A percentile compares a stretch with the other conserved stretches of the same genome.
Conservation (phyloP, 2,329 filamentous ascomycete genomes). For the Macrophomina phaseolina region DNA sequence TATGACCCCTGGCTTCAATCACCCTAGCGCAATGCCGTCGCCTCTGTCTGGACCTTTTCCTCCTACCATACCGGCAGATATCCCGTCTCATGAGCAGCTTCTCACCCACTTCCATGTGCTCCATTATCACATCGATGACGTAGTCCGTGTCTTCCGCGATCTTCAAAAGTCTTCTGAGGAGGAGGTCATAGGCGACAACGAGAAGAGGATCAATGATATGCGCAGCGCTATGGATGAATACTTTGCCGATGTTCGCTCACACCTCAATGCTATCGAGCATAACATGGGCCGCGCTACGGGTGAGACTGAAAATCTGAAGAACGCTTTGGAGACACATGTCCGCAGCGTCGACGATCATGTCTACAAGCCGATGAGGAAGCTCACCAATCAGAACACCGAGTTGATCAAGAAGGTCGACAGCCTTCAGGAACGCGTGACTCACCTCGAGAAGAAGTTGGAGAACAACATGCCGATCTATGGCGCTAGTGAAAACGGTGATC, state of each 20-base stretch:
- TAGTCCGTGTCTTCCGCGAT: slow-evolving; percentile 14
- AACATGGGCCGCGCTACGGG: slow-evolving; percentile 33
- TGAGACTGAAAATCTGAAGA: slow-evolving; percentile 33
- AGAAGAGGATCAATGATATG: slow-evolving; percentile 23
- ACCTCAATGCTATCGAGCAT: slow-evolving; percentile 35
- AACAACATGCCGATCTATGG: not conserved
- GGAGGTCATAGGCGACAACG: slow-evolving; percentile 31
- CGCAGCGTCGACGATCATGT: slow-evolving; percentile 36
- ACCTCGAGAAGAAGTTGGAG: slow-evolving; percentile 30
- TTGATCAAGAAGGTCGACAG: slow-evolving; percentile 37
- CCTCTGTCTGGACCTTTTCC: slow-evolving; percentile 30
- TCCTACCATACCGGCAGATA: not conserved
- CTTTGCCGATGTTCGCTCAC: slow-evolving; percentile 36
- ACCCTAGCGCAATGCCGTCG: slow-evolving; percentile 37
- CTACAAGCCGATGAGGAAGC: slow-evolving; percentile 33
- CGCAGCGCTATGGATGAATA: slow-evolving; percentile 33
- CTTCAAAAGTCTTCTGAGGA: slow-evolving; percentile 29
- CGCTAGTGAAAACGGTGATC: not conserved
- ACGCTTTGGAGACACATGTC: slow-evolving; percentile 29
- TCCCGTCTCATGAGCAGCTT: slow-evolving; percentile 21
- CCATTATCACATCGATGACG: slow-evolving; percentile 44
- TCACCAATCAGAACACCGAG: slow-evolving; percentile 35
- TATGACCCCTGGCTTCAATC: slow-evolving; percentile 26
- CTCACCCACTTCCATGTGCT: slow-evolving; percentile 43
- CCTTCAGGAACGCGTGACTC: slow-evolving; percentile 36